A percentile compares a stretch with the other conserved stretches of the same genome.
phyloP scores from a whole-genome alignment of 2,329 filamentous ascomycete species.

The Penicillium sp. region DNA sequence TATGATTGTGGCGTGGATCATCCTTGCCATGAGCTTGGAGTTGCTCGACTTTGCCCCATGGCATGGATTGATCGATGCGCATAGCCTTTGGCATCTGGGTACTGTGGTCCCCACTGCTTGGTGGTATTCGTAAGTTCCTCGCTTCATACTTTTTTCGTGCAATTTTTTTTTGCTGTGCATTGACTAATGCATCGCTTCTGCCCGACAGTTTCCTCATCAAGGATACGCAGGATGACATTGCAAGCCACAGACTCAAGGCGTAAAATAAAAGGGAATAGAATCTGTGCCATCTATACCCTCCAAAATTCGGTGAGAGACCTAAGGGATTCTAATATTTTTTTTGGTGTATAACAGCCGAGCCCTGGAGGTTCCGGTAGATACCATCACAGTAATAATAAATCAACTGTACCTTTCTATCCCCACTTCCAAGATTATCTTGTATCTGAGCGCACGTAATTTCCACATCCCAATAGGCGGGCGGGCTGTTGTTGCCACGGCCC shows the following conservation, averaged over 20 bases:
- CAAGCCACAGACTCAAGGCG: constrained; percentile 70
- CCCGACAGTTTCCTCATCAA: constrained; percentile 74
- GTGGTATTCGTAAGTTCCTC: constrained; percentile 83
- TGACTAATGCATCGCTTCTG: constrained; percentile 10
- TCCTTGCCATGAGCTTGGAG: constrained; percentile 93
- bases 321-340: neutral
- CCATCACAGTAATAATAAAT: constrained; percentile 11
- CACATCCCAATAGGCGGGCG: constrained; percentile 5
- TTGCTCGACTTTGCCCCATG: constrained; percentile 89
- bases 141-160: neutral
- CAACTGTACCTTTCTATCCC: neutral
- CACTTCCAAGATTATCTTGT: neutral
- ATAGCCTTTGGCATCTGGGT: constrained; percentile 92
- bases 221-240: constrained; percentile 80
- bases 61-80: constrained; percentile 81
- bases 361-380: constrained; percentile 7
- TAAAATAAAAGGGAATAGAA: neutral
- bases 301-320: neutral
- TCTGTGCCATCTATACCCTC: constrained; percentile 4
- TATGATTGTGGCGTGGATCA: constrained; percentile 86
- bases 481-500: constrained; percentile 17
- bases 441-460: constrained; percentile 11
- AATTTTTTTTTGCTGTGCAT: neutral
- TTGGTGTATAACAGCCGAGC: constrained; percentile 12
- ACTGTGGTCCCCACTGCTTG: constrained; percentile 84